Evolutionary conservation across 1,284 basidiomycete genomes (phyloP), one percentile per base, ranked within the genome.

Genomic region (Apiotrichum brassicae): DNA sequence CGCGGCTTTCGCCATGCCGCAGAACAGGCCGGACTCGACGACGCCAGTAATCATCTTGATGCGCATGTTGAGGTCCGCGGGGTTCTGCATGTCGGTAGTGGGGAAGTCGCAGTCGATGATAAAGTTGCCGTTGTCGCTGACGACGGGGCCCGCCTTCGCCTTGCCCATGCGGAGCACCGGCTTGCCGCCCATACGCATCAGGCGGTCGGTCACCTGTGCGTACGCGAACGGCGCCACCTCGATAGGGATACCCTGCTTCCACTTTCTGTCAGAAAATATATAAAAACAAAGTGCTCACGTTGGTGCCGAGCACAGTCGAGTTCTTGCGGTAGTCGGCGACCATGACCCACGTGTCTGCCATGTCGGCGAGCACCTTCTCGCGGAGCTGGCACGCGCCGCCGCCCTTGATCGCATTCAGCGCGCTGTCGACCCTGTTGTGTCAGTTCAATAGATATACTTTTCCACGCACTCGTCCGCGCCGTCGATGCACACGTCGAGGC

Each of bases 241-340:
- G 56, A 98, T 84, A 0, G 94, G 94, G 16, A 98, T 84, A 20
- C 95, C 94, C 67, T 86, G 82, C 43, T 77, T 80, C 78, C 85
- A 97, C 88, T 92, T 28, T n/a, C n/a, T n/a, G n/a, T n/a, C n/a
- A n/a, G n/a, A n/a, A n/a, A n/a, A n/a, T n/a, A n/a, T n/a, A n/a
- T n/a, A n/a, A n/a, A n/a, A n/a, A n/a, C n/a, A n/a, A n/a, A n/a
- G n/a, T n/a, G 78, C 85, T 57, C 65, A 91, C 88, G 65, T 80
- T 87, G 23, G 84, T 85, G 3, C 94, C 91, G 16, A 98, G 79
- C 34, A 83, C 79, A 47, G 82, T 75, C 8, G 85, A 84, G 64
- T 97, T 91, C 76, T 95, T 98, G 59, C 94, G 82, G 75, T 87
- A 90, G 73, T 98, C 95, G 42, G 95, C 94, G 37, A 98, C 94